These are phyloP conservation scores for Lasiosphaeriaceae sp. DNA, from an alignment of 495 filamentous ascomycete species.

Conservation along the genomic window DNA sequence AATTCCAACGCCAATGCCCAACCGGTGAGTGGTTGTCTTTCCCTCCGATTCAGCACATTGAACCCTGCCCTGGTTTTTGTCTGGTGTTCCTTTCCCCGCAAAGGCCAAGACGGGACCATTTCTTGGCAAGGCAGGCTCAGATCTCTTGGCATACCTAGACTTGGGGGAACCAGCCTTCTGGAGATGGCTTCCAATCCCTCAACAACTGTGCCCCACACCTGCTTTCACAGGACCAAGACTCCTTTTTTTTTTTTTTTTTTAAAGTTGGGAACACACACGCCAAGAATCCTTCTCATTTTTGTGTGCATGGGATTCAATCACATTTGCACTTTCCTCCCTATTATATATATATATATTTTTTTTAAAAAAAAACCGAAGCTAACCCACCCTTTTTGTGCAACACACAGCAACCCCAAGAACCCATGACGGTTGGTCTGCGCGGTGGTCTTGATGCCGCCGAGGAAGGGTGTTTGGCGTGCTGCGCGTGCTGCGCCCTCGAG, in stretches of 20 bases:
- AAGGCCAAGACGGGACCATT: constrained; percentile 2
- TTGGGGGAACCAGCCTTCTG: too few species aligned
- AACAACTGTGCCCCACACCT: background rate
- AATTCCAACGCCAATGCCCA: too few species aligned
- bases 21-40: background rate
- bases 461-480: constrained; percentile 1
- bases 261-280: too few species aligned
- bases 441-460: background rate
- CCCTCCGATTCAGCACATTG: background rate
- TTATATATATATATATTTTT: background rate
- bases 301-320: too few species aligned
- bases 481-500: background rate
- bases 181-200: too few species aligned
- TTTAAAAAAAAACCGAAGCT: background rate
- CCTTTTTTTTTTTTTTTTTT: too few species aligned
- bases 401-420: background rate
- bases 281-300: too few species aligned
- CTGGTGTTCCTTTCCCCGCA: constrained; percentile 2
- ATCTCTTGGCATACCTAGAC: too few species aligned
- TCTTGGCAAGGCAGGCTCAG: background rate
- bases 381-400: background rate
- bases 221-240: too few species aligned
- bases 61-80: background rate
- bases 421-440: constrained; percentile 2
- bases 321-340: background rate